phyloP scores from a whole-genome alignment of 2,329 filamentous ascomycete species.

The Aureobasidium pullulans region DNA sequence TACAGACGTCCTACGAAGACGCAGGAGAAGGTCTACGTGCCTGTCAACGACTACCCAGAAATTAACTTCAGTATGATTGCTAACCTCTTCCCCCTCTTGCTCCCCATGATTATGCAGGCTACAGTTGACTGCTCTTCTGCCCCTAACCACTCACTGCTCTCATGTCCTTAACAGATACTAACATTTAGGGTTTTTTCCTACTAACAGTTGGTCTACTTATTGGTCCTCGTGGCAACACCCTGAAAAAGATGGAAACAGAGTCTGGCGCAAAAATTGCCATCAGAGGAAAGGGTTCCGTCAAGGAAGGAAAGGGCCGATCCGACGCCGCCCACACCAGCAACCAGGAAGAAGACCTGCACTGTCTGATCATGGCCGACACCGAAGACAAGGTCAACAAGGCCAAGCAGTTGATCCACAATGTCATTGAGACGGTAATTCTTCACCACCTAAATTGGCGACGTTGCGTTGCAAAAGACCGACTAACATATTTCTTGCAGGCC shows the following conservation, averaged over 20 bases:
- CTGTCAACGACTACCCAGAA: constrained; percentile 99
- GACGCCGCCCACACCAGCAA: constrained; percentile 99
- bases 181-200: constrained; percentile 75
- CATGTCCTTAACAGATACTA: constrained; percentile 51
- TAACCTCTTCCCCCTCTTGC: constrained; percentile 59
- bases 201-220: constrained; percentile 99
- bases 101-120: constrained; percentile 6
- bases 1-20: constrained; percentile 99
- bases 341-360: constrained; percentile 98
- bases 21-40: constrained; percentile 99
- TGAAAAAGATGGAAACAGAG: constrained; percentile 99
- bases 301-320: constrained; percentile 98
- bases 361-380: constrained; percentile 98
- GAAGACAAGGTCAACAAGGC: constrained; percentile 99
- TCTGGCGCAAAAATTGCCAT: constrained; percentile 98
- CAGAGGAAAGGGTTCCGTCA: constrained; percentile 97
- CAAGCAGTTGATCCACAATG: constrained; percentile 95
- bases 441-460: background rate
- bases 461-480: background rate
- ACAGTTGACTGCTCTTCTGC: constrained; percentile 11
- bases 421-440: constrained; percentile 86
- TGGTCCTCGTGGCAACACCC: constrained; percentile 97
- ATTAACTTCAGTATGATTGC: constrained; percentile 99
- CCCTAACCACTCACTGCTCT: constrained; percentile 8
- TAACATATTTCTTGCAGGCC: constrained; percentile 53